Evolutionary conservation across 306 rosid species (phyloP).

Genomic region (Alnus rubra): DNA sequence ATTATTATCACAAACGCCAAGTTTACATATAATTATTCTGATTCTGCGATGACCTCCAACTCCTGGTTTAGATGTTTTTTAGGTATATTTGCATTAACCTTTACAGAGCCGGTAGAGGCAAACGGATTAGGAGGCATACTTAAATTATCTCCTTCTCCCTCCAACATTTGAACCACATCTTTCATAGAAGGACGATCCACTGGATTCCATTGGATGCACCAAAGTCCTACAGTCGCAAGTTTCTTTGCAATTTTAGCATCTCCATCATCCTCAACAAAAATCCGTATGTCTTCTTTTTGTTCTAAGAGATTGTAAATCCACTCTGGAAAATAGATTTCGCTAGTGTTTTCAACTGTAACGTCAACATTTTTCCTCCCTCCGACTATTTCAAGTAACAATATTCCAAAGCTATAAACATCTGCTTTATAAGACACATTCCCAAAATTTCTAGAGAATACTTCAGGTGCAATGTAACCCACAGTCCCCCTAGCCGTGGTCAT

Average conservation of each 20-base stretch:
- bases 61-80: background rate
- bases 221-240: constrained; percentile 39
- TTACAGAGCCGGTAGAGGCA: background rate
- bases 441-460: constrained; percentile 39
- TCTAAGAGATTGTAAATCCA: constrained; percentile 40
- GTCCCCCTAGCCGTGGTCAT: constrained; percentile 40
- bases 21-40: background rate
- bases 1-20: no score
- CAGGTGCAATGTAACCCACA: constrained; percentile 41
- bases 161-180: constrained; percentile 37
- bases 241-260: constrained; percentile 26
- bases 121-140: constrained; percentile 32
- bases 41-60: constrained; percentile 32
- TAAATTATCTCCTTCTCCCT: constrained; percentile 34
- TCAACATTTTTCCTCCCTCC: constrained; percentile 35
- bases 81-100: background rate
- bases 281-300: background rate
- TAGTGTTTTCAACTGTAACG: background rate
- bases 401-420: constrained; percentile 41
- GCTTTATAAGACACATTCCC: constrained; percentile 39
- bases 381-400: constrained; percentile 39
- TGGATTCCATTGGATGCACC: constrained; percentile 51
- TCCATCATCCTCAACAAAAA: constrained; percentile 16
- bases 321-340: constrained; percentile 26
- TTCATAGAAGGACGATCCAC: constrained; percentile 44